phyloP scores from a whole-genome alignment of 257 asterid genomes.

The Rhazya stricta region DNA sequence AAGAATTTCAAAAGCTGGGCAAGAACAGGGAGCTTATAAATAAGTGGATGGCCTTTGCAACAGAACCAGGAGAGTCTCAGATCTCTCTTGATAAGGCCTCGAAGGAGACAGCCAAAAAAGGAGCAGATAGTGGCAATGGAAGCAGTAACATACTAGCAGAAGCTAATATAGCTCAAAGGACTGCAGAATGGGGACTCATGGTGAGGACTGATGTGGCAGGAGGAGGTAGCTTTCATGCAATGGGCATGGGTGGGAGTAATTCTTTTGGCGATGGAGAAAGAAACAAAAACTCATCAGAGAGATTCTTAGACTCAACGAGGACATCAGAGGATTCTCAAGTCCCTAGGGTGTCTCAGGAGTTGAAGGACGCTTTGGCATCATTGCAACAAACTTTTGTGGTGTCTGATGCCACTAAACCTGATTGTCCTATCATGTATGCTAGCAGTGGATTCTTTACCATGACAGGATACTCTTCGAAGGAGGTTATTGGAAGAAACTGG shows the following conservation, averaged over 20 bases:
- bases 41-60: slow-evolving; percentile 79
- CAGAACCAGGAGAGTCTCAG: neutral
- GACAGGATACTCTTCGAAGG: slow-evolving; percentile 89
- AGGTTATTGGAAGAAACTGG: slow-evolving; percentile 87
- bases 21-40: slow-evolving; percentile 9
- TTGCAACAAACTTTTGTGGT: slow-evolving; percentile 95
- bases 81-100: slow-evolving; percentile 3
- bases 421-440: slow-evolving; percentile 86
- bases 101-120: slow-evolving; percentile 20
- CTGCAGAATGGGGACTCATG: slow-evolving; percentile 82
- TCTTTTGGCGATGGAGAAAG: slow-evolving; percentile 49
- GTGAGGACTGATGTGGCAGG: slow-evolving; percentile 60
- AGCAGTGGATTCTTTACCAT: slow-evolving; percentile 88
- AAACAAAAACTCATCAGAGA: slow-evolving; percentile 42
- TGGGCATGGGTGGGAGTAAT: slow-evolving; percentile 20
- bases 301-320: slow-evolving; percentile 41
- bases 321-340: slow-evolving; percentile 47
- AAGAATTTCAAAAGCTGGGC: slow-evolving; percentile 22
- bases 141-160: slow-evolving; percentile 16
- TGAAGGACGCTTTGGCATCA: slow-evolving; percentile 89
- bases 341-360: slow-evolving; percentile 87
- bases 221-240: slow-evolving; percentile 54
- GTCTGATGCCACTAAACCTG: slow-evolving; percentile 94
- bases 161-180: slow-evolving; percentile 52
- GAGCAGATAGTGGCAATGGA: neutral